Conservation (phyloP, 345 rosid species). For the Melaleuca quinquenervia region DNA sequence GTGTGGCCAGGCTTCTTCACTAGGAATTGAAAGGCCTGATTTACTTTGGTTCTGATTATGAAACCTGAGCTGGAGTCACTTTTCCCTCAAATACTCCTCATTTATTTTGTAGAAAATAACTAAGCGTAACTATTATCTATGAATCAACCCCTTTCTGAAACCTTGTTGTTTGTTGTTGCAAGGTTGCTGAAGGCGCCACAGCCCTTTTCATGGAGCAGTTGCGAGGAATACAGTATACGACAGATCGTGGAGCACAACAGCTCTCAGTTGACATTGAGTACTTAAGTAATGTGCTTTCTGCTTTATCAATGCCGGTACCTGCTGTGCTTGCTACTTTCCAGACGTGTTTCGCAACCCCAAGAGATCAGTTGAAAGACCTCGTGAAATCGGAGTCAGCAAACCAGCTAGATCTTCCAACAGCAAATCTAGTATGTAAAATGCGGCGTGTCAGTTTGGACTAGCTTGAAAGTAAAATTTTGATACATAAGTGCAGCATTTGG, state of each 20-base stretch:
- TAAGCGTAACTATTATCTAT: not conserved
- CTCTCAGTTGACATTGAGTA: conserved; percentile 88
- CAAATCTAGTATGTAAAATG: conserved; percentile 79
- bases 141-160: not conserved
- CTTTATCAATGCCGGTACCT: conserved; percentile 81
- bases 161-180: not conserved
- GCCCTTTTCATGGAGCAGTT: conserved; percentile 91
- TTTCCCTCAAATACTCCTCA: not conserved
- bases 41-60: not conserved
- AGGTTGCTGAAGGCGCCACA: conserved; percentile 97
- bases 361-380: conserved; percentile 62
- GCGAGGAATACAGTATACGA: conserved; percentile 73
- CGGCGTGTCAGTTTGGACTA: conserved; percentile 75
- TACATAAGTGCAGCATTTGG: not conserved
- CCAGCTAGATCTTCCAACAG: conserved; percentile 73
- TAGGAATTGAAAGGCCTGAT: not conserved
- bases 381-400: conserved; percentile 60
- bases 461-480: not conserved
- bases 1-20: not conserved
- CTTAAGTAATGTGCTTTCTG: conserved; percentile 89
- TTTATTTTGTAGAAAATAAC: not conserved
- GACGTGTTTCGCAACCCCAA: conserved; percentile 73
- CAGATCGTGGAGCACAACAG: conserved; percentile 93
- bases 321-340: conserved; percentile 70
- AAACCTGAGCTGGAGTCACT: not conserved